These are phyloP conservation scores for Mortierella alpina DNA, from an alignment of 192 early-diverging fungal species.

Conservation along the genomic window DNA sequence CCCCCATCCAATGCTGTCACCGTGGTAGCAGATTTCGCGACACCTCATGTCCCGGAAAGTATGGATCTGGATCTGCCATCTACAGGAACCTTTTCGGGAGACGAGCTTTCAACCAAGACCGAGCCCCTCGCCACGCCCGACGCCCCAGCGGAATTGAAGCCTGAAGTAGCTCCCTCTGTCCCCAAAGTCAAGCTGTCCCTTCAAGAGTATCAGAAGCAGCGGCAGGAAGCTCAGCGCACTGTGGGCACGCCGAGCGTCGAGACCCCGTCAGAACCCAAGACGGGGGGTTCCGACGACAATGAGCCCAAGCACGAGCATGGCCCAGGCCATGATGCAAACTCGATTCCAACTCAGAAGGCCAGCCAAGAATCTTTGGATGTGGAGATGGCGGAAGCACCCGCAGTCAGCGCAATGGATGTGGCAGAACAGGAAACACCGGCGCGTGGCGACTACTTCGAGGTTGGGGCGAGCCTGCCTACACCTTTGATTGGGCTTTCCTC, in stretches of 20 bases:
- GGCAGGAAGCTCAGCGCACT: conserved; percentile 25
- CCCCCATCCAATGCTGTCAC: neutral
- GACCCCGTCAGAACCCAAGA: neutral
- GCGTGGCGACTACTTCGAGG: conserved; percentile 36
- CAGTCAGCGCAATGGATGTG: neutral
- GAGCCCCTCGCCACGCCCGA: neutral
- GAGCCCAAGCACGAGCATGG: neutral
- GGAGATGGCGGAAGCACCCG: neutral
- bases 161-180: conserved; percentile 7
- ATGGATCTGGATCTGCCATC: conserved; percentile 23
- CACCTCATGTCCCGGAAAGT: neutral
- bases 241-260: neutral
- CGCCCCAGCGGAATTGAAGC: neutral
- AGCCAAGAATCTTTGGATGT: conserved; percentile 1
- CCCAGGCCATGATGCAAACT: neutral
- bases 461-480: conserved; percentile 26
- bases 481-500: conserved; percentile 35
- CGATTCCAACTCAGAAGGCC: neutral
- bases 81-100: neutral
- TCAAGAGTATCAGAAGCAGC: conserved; percentile 47
- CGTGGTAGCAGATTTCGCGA: neutral
- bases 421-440: neutral
- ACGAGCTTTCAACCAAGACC: neutral
- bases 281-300: neutral
- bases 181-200: conserved; percentile 47